Base-by-base conservation (phyloP, 2,329 filamentous ascomycete genomes). In the Beauveria sp. region DNA sequence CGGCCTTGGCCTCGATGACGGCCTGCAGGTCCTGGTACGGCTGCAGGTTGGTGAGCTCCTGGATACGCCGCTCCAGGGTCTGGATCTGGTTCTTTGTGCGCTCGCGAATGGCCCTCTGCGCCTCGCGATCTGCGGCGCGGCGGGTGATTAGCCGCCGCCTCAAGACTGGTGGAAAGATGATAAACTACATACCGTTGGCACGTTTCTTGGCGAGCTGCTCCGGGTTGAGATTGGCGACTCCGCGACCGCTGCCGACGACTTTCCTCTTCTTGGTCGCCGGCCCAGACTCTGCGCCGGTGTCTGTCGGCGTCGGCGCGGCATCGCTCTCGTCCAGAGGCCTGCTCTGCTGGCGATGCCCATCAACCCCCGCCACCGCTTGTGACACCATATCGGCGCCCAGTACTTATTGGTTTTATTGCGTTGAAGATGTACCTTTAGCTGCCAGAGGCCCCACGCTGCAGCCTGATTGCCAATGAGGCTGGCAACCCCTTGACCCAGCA, bases 11-110 rank as follows among this genome's bases (percentile, higher is more conserved):
- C 38, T 85, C 81, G 61, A 93, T 74, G 10, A 86, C 89, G 31
- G 84, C 80, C 73, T 96, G 90, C 22, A 96, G 82, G 71, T 96
- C 91, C 71, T 90, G 87, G 68, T 92, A 93, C 0, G 91, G 90
- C 73, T 93, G 87, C 75, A 91, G 88, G 62, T 83, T 88, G 62
- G 89, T 90, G 66, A 96, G 80, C 65, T 93, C 89, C 61, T 83
- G 80, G 64, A 96, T 92, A 64, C 84, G 82, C 64, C 80, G 80
- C 73, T 95, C 89, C 63, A 95, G 79, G 7, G 76, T 77, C 71
- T 93, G 89, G 67, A 95, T 95, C 73, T 90, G 88, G 62, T 86
- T 84, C 75, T 88, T 91, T 31, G 90, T 95, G 61, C 91, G 85
- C 76, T 93, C 89, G 48, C 91, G 83, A 63, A 96, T 95, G 45